Evolutionary conservation across 768 basidiomycete genomes (phyloP), one percentile per base, ranked within the genome.

Genomic region (Mycena amicta): DNA sequence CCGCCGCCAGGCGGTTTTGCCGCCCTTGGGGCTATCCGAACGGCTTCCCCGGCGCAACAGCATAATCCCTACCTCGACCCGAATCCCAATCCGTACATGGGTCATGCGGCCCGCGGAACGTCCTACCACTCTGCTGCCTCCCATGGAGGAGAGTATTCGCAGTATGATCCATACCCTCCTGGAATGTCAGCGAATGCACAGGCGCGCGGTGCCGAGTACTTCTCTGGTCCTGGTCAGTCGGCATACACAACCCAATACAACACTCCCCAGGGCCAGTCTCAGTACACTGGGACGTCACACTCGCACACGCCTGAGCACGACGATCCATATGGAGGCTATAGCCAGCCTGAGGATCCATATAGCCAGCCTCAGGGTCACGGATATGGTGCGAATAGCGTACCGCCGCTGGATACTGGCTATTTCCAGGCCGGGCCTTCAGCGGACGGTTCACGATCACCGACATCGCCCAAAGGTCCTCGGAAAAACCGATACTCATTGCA

Each of bases 301-400:
- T 67, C 61, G 52, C 56, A 55, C 66, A 16, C 59, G 65, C 31
- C 66, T 66, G 27, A 61, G 62, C 52, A 55, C 62, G 37, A 62
- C 56, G 26, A 28, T n/a, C 22, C 71, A 71, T 26, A 72, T 74
- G 27, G 80, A 84, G 29, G 81, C 79, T n/a, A 78, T 73, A 54
- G 85, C 89, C 68, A 80, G 83, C n/a, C n/a, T n/a, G n/a, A n/a
- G n/a, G n/a, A n/a, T n/a, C n/a, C n/a, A n/a, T n/a, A n/a, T n/a
- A n/a, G n/a, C n/a, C n/a, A n/a, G n/a, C n/a, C n/a, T n/a, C 82
- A 83, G 4, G 85, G 83, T 20, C 79, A 79, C 53, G 80, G 81
- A 6, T 89, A 89, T 55, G 84, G 80, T 3, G 66, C 67, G 26
- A 83, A 77, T 64, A 67, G 72, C 15, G 76, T 78, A 8, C 79